Base-by-base conservation (phyloP, 1,284 basidiomycete genomes). In the Ganoderma leucocontextum region DNA sequence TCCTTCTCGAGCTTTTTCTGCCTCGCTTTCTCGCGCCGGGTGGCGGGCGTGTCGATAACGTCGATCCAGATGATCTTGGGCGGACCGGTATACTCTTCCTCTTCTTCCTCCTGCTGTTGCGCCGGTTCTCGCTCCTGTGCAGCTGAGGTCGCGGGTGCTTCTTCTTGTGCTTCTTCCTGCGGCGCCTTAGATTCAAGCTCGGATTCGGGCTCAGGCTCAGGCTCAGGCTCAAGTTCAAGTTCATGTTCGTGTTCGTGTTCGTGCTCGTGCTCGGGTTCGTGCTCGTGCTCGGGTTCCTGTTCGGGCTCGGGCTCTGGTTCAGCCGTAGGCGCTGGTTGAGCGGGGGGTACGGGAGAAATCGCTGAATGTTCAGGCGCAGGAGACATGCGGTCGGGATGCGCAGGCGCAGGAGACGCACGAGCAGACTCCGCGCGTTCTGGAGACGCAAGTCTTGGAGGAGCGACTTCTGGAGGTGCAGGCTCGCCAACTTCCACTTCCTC, bases 41-140 rank as follows among this genome's bases (percentile, higher is more conserved):
- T 89, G 6, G 84, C 84, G 42, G 91, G 91, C 0, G 91, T 89
- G 73, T 92, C 91, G 25, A 92, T 80, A 64, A 88, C 86, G 74
- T 93, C 91, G 66, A 92, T 85, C 67, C 90, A 84, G 62, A 89
- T 82, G 65, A 79, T 63, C 22, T 60, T 55, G 13, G 57, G 60
- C 0, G 71, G 69, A 4, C 53, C 57, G 7, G 19, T 62, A 22
- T 72, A 70, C 42, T 69, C 63, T 17, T 72, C 66, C 58, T 71
- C 44, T 13, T 60, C 58, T 7, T 71, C 64, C 55, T 70, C 59
- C 9, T 15, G 33, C 33, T 38, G 55, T 38, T 35, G 55, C 10
- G 12, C 29, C 17, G 55, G 55, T 19, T 58, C 35, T 9, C 35
- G 19, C 55, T 58, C 55, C 55, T 38, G 19, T 29, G 52, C 52